phyloP scores from a whole-genome alignment of 441 rosid genomes.

The Pelargonium citronellum region DNA sequence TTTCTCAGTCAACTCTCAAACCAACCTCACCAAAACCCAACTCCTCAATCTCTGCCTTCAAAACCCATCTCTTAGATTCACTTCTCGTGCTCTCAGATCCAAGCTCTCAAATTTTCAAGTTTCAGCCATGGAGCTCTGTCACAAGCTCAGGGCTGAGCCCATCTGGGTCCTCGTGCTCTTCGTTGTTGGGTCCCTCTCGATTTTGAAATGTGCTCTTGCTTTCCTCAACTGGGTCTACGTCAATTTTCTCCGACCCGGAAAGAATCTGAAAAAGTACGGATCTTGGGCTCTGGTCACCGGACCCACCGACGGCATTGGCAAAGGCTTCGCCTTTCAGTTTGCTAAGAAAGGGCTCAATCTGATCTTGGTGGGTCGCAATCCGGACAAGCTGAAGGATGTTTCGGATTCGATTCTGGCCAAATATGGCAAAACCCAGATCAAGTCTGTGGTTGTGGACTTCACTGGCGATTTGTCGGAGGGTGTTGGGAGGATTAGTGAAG shows the following conservation, averaged over 20 bases:
- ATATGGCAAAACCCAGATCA: conserved; percentile 41
- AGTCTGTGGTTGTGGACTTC: conserved; percentile 69
- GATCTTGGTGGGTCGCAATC: conserved; percentile 72
- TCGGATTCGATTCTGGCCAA: conserved; percentile 51
- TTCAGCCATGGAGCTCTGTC: too few relatives aligned
- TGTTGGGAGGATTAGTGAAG: conserved; percentile 49
- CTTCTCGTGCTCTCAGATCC: too few relatives aligned
- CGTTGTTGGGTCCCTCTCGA: too few relatives aligned
- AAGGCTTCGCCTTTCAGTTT: conserved; percentile 72
- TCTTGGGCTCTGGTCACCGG: conserved; percentile 89
- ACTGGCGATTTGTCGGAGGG: conserved; percentile 75
- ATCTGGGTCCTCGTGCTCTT: too few relatives aligned
- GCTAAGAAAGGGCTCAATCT: conserved; percentile 70
- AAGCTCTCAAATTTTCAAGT: too few relatives aligned
- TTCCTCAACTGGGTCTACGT: conserved; percentile 64
- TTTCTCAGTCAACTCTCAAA: too few relatives aligned
- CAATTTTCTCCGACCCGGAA: conserved; percentile 66
- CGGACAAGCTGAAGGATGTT: conserved; percentile 59
- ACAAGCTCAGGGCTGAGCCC: too few relatives aligned
- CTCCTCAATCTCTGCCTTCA: too few relatives aligned
- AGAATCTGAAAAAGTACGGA: conserved; percentile 75
- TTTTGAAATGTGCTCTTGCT: not conserved
- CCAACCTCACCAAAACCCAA: too few relatives aligned
- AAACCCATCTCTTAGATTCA: too few relatives aligned
- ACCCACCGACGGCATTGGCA: conserved; percentile 86